A percentile compares a stretch with the other conserved stretches of the same genome.
phyloP scores from a whole-genome alignment of 2,329 filamentous ascomycete species.

The Epichloe gansuensis region DNA sequence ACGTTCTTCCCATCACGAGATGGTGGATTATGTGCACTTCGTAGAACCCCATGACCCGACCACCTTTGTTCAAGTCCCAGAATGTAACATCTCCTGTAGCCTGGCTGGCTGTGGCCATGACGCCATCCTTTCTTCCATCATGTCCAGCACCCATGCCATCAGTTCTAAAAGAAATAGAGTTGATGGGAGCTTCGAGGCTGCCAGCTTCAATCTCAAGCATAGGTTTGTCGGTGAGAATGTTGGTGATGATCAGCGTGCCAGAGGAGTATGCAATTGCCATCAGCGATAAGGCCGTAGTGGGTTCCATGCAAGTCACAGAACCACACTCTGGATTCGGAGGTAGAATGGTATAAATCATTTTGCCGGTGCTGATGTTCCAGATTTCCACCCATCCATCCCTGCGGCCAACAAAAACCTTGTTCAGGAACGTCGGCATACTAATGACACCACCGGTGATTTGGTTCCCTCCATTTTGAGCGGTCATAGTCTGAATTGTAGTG shows the following conservation, averaged over 20 bases:
- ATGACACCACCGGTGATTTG: constrained; percentile 67
- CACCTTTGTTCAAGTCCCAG: constrained; percentile 89
- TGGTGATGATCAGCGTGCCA: constrained; percentile 68
- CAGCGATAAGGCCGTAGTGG: constrained; percentile 71
- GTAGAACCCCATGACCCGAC: constrained; percentile 71
- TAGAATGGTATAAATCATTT: constrained; percentile 80
- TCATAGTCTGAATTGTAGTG: constrained; percentile 60
- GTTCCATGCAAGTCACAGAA: constrained; percentile 74
- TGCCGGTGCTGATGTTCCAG: constrained; percentile 91
- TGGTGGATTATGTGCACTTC: constrained; percentile 77
- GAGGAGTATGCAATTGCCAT: constrained; percentile 79
- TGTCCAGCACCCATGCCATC: constrained; percentile 81
- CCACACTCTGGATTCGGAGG: constrained; percentile 63
- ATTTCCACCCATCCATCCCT: constrained; percentile 87
- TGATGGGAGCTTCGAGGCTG: constrained; percentile 53
- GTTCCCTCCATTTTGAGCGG: constrained; percentile 45
- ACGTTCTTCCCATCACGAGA: constrained; percentile 40
- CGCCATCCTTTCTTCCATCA: constrained; percentile 72
- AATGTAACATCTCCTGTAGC: constrained; percentile 81
- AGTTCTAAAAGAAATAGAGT: constrained; percentile 78
- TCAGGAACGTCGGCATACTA: constrained; percentile 88
- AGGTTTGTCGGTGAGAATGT: constrained; percentile 66
- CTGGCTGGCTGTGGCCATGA: constrained; percentile 82
- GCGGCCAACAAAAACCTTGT: constrained; percentile 87
- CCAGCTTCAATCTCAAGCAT: constrained; percentile 59